Percentiles rank a stretch among this genome's conserved stretches.
Conservation (phyloP, 306 rosid genomes). For the Malus domestica region DNA sequence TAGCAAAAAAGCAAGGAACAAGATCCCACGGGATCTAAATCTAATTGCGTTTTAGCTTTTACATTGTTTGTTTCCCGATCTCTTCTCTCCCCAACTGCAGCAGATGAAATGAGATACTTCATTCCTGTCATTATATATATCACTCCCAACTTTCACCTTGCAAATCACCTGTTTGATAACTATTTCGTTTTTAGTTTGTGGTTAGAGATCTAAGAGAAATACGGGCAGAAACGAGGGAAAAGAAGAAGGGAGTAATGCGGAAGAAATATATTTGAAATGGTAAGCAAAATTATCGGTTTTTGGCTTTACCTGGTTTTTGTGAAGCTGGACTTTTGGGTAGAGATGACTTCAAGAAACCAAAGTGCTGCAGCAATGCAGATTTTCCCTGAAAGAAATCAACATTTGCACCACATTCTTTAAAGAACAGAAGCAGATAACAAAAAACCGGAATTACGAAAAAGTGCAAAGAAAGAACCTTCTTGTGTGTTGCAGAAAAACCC, state of each 20-base stretch:
- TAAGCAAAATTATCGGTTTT: too few relatives aligned
- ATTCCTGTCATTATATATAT: neutral
- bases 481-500: conserved; percentile 56
- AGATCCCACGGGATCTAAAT: conserved; percentile 13
- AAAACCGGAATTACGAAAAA: neutral
- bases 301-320: conserved; percentile 45
- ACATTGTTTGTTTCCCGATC: conserved; percentile 14
- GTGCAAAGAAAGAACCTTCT: conserved; percentile 31
- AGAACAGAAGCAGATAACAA: neutral
- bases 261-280: too few relatives aligned
- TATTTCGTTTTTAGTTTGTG: neutral
- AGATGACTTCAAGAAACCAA: conserved; percentile 37
- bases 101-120: conserved; percentile 11
- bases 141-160: conserved; percentile 39
- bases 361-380: conserved; percentile 40
- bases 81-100: conserved; percentile 18
- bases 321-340: conserved; percentile 43
- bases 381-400: conserved; percentile 39
- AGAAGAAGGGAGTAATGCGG: too few relatives aligned
- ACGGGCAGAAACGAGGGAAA: too few relatives aligned
- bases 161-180: conserved; percentile 26
- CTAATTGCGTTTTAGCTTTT: conserved; percentile 26
- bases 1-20: neutral
- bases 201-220: neutral
- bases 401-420: neutral